phyloP scores from a whole-genome alignment of 331 rosid species.

The Saraca asoca region DNA sequence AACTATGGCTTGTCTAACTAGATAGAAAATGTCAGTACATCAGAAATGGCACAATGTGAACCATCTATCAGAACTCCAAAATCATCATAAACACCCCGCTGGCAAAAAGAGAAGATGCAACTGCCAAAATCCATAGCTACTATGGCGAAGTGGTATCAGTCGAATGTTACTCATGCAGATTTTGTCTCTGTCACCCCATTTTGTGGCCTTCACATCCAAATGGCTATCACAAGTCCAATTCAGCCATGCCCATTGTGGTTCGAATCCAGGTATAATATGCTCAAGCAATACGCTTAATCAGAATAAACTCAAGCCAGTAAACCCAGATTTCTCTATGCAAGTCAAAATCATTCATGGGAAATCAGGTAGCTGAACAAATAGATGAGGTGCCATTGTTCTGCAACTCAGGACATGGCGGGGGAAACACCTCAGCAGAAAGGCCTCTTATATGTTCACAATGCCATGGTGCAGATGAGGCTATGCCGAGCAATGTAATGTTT shows the following conservation, averaged over 20 bases:
- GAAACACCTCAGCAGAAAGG: slow-evolving; percentile 63
- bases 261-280: too few relatives aligned
- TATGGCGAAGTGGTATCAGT: slow-evolving; percentile 24
- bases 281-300: too few relatives aligned
- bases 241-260: too few relatives aligned
- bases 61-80: too few relatives aligned
- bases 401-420: slow-evolving; percentile 74
- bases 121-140: slow-evolving; percentile 16
- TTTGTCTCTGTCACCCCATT: slow-evolving; percentile 6
- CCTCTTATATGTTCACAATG: slow-evolving; percentile 78
- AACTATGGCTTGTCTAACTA: too few relatives aligned
- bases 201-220: slow-evolving; percentile 5
- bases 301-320: too few relatives aligned
- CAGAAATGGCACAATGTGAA: too few relatives aligned
- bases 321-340: too few relatives aligned
- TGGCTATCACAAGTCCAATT: slow-evolving; percentile 6
- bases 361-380: slow-evolving; percentile 46
- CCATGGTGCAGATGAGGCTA: slow-evolving; percentile 60
- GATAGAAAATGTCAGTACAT: too few relatives aligned
- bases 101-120: slow-evolving; percentile 4
- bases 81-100: too few relatives aligned
- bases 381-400: slow-evolving; percentile 42
- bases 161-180: slow-evolving; percentile 10
- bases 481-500: slow-evolving; percentile 66
- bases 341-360: neutral